A percentile compares a stretch with the other conserved stretches of the same genome.
These are phyloP conservation scores for Sclerotinia spermophila DNA, from an alignment of 2,329 filamentous ascomycete genomes.

Conservation along the genomic window DNA sequence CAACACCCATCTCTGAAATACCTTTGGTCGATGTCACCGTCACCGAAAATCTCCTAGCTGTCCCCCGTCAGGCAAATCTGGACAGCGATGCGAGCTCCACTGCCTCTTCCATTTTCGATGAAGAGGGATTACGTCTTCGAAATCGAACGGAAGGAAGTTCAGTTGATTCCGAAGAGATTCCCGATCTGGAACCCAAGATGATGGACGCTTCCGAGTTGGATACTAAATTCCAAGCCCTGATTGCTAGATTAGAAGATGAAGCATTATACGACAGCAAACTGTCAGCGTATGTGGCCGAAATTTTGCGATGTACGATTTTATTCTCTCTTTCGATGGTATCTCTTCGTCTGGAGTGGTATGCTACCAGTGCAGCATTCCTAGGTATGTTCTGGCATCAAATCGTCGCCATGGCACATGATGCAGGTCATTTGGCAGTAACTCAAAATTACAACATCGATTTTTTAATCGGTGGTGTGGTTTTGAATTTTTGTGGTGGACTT, in stretches of 20 bases:
- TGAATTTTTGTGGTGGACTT: constrained; percentile 86
- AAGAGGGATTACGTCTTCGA: neutral
- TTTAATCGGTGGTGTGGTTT: constrained; percentile 83
- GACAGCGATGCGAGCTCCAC: constrained; percentile 8
- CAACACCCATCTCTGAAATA: neutral
- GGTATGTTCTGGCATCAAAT: constrained; percentile 92
- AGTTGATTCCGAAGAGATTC: constrained; percentile 38
- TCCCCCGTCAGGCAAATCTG: constrained; percentile 24
- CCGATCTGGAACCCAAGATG: neutral
- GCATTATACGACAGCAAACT: constrained; percentile 86
- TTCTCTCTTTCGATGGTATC: constrained; percentile 59
- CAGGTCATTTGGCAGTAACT: constrained; percentile 95
- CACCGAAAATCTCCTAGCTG: constrained; percentile 70
- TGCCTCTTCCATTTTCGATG: neutral
- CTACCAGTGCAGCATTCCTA: constrained; percentile 66
- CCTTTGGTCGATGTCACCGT: constrained; percentile 2
- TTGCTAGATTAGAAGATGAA: constrained; percentile 42
- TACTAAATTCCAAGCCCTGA: constrained; percentile 4
- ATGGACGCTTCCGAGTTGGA: constrained; percentile 1
- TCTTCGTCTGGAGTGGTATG: constrained; percentile 63
- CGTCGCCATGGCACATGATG: constrained; percentile 90
- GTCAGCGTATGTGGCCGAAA: constrained; percentile 71
- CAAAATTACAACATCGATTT: constrained; percentile 82
- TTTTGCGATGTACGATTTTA: constrained; percentile 67
- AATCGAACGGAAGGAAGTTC: constrained; percentile 31